These are phyloP conservation scores for Cercospora sp. DNA, from an alignment of 2,329 filamentous ascomycete genomes.

Conservation along the genomic window DNA sequence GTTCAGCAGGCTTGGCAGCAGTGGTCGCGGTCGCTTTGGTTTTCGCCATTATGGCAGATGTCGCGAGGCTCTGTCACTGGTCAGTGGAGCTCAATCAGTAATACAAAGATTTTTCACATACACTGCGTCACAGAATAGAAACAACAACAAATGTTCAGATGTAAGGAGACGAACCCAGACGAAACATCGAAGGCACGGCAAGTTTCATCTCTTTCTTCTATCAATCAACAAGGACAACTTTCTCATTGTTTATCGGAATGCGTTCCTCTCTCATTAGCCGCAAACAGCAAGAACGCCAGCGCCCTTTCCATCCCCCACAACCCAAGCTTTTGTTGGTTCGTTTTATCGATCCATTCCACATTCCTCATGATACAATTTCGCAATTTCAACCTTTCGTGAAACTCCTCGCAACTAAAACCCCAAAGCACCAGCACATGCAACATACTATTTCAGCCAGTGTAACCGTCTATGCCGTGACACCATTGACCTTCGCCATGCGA, in stretches of 20 bases:
- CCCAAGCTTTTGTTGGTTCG: neutral
- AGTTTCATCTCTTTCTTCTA: neutral
- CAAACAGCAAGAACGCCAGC: neutral
- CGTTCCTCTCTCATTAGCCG: neutral
- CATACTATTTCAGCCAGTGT: neutral
- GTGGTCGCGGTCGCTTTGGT: neutral
- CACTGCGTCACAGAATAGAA: neutral
- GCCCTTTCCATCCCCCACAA: neutral
- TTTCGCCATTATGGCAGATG: neutral
- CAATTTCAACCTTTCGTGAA: neutral
- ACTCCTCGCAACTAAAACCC: neutral
- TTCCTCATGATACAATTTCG: constrained; percentile 11
- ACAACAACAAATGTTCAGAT: neutral
- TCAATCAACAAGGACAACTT: neutral
- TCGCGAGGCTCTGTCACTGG: neutral
- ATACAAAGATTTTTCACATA: neutral
- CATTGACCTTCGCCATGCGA: constrained; percentile 42
- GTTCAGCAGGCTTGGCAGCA: neutral
- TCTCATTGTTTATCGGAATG: constrained; percentile 1
- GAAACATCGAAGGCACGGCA: neutral
- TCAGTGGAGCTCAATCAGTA: neutral
- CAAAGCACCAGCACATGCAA: neutral
- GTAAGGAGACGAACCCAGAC: neutral
- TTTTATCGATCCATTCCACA: constrained; percentile 17
- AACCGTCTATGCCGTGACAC: constrained; percentile 3